Evolutionary conservation across 129 eudicot genomes (phyloP).

Genomic region (Kitagawia praeruptora): DNA sequence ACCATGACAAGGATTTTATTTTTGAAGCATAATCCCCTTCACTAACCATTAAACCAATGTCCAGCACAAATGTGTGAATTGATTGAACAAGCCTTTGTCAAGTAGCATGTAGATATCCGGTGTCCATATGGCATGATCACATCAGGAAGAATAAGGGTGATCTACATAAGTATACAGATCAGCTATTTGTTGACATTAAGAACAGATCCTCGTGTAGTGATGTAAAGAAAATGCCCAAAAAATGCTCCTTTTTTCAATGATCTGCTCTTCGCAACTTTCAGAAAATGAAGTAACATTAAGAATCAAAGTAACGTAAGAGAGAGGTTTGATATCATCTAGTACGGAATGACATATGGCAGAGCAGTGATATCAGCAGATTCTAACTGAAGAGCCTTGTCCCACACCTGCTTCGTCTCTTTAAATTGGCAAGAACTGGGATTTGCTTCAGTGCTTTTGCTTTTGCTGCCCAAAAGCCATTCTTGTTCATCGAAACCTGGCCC

Average conservation of each 20-base stretch:
- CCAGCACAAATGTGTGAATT: not conserved
- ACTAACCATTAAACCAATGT: not conserved
- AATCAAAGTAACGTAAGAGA: not conserved
- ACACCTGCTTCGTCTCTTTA: conserved; percentile 25
- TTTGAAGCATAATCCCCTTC: not conserved
- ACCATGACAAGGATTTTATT: not conserved
- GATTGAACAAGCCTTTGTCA: not conserved
- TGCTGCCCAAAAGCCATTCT: conserved; percentile 38
- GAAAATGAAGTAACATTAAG: not conserved
- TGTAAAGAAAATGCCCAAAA: not conserved
- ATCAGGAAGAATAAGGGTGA: not conserved
- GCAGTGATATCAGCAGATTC: conserved; percentile 39
- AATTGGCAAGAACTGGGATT: conserved; percentile 2
- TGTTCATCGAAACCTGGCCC: conserved; percentile 29
- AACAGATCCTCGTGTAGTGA: not conserved
- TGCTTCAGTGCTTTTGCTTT: conserved; percentile 8
- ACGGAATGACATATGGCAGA: conserved; percentile 50
- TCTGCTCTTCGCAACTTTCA: not conserved
- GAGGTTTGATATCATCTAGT: conserved; percentile 14
- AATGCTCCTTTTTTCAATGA: not conserved
- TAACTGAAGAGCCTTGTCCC: conserved; percentile 39
- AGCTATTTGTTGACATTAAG: not conserved
- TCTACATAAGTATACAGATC: not conserved
- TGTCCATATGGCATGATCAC: not conserved
- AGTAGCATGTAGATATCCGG: not conserved